A percentile compares a stretch with the other conserved stretches of the same genome.
phyloP scores from a whole-genome alignment of 2,329 filamentous ascomycete species.

The Paracoccidioides brasiliensis region DNA sequence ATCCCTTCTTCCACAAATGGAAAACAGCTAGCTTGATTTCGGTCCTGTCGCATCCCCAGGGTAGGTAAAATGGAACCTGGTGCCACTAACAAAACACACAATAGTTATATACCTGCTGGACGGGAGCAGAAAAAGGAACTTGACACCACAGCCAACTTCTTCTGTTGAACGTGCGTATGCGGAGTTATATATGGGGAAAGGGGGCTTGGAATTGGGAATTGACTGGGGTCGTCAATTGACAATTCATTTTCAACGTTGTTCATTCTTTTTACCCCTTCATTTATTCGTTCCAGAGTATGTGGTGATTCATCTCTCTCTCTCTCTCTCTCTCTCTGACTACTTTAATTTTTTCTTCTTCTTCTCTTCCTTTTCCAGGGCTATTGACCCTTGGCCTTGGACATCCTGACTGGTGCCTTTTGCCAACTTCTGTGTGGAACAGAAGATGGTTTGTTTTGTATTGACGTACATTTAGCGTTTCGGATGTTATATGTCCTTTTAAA shows the following conservation, averaged over 20 bases:
- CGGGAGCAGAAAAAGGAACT: background rate
- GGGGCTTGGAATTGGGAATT: background rate
- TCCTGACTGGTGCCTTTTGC: too few species aligned
- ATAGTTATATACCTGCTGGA: constrained; percentile 1
- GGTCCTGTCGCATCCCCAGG: background rate
- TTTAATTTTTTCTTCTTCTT: background rate
- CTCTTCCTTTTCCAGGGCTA: too few species aligned
- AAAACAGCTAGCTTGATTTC: background rate
- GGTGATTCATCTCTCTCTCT: background rate
- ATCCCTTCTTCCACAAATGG: background rate
- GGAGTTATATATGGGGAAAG: background rate
- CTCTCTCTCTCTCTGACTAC: background rate
- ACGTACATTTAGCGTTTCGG: too few species aligned
- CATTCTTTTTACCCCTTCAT: background rate
- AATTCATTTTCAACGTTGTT: background rate
- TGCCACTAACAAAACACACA: background rate
- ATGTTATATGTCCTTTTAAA: too few species aligned
- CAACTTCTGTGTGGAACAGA: too few species aligned
- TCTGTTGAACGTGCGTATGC: background rate
- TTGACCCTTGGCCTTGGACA: background rate
- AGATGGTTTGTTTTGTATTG: too few species aligned
- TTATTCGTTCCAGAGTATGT: background rate
- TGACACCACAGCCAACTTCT: background rate
- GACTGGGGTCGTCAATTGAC: background rate
- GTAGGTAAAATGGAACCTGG: background rate